Base-by-base conservation (phyloP, 495 filamentous ascomycete genomes). In the Penicillium tannophilum region DNA sequence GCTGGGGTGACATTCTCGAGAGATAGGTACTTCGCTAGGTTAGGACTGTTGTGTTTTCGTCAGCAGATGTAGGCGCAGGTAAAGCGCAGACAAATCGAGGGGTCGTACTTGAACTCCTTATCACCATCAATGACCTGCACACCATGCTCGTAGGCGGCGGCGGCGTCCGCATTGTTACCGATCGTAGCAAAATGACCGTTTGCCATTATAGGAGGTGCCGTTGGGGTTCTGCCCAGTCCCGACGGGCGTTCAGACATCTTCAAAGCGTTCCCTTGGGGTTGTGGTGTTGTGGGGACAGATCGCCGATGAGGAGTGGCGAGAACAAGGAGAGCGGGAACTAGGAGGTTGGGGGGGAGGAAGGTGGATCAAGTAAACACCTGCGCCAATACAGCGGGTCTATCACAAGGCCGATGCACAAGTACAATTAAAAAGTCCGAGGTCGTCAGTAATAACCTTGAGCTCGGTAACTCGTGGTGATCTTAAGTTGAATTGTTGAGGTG, bases 61-160 rank as follows among this genome's bases (percentile, higher is more conserved):
- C 64, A 77, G 72, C 60, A 59, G 46, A 28, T 28, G 48, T 16
- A 61, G 48, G 39, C 56, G 58, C 11, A 59, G 33, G 31, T 3
- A 17, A 49, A 46, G n/a, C 28, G 51, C 24, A 31, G 51, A 14
- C 14, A 17, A 30, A 55, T 14, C 16, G 26, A 53, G 43, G 67
- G 19, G 61, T 24, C 69, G 60, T 84, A 97, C 92, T 96, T 97
- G 85, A 97, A 98, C 64, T 90, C 82, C 74, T 98, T 97, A 61
- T 96, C 86, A 77, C 90, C 93, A 72, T 97, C 90, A 63, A 98
- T 90, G 64, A 98, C 92, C 77, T 98, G 94, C 65, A 97, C 90
- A 51, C 94, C 94, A 84, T 94, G 91, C 69, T 90, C 89, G 72
- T 92, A 97, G 35, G 71, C 71, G n/a, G 69, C 70, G 42, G 89